Base-by-base conservation (phyloP, 495 filamentous ascomycete species). In the Xylaria curta region DNA sequence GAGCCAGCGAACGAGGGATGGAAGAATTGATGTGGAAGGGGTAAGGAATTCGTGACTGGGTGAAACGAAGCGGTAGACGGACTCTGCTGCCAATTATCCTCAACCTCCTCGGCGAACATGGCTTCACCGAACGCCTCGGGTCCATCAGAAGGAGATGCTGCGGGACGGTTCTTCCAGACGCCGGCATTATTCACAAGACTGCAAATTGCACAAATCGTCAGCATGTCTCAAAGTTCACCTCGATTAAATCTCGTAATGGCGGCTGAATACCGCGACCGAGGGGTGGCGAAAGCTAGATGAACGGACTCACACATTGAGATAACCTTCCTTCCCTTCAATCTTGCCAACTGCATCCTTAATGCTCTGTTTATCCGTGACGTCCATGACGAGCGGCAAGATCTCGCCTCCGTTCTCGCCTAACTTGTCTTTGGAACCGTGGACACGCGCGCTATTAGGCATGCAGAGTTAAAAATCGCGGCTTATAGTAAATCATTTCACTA, bases 171-270 rank as follows among this genome's bases (percentile, higher is more conserved):
- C 17, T 88, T 91, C 78, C 89, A 91, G 26, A 90, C 86, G 61
- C 93, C 93, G 21, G 90, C 91, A 82, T 95, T 96, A 83, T 94
- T 94, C 73, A 95, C 88, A 0, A 95, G 87, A 69, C 94, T 86
- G 73, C 91, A n/a, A n/a, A n/a, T n/a, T n/a, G n/a, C n/a, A 28
- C 15, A 5, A 10, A 9, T 24, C 15, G 42, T 69, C 40, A 69
- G 31, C 44, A 61, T 38, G 8, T 42, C 21, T 36, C 33, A 7
- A 10, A 10, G 13, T 28, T 49, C 7, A 33, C 13, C 24, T 31
- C 17, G 58, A 10, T 9, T 4, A 4, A 10, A 44, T 42, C 24
- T 3, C 40, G 40, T 47, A 26, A 46, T 46, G 17, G 24, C 3
- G 13, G 12, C 17, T 40, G 3, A 21, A 56, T 44, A 21, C 26